These are phyloP conservation scores for Eudorina sp. DNA, from an alignment of 139 green algal species.

Conservation along the genomic window DNA sequence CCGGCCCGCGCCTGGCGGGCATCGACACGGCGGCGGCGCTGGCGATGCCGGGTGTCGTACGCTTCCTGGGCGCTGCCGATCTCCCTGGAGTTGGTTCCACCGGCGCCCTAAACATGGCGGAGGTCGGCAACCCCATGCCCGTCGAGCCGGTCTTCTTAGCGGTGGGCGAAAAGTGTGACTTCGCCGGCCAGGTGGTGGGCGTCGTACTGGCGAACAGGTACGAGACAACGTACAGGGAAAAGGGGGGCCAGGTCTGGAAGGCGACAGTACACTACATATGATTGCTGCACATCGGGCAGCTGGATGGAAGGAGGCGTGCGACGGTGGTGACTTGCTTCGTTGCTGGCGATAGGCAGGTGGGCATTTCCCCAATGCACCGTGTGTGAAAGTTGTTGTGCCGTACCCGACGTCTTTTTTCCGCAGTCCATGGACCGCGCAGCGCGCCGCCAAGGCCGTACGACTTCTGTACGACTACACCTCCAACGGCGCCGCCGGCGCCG, in stretches of 20 bases:
- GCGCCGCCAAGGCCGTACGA: background rate
- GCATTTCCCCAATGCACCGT: too few species aligned
- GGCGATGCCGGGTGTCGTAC: constrained; percentile 56
- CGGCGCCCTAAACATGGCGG: background rate
- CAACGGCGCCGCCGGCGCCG: background rate
- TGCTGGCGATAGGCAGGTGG: too few species aligned
- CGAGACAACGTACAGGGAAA: too few species aligned
- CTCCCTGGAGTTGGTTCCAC: constrained; percentile 49
- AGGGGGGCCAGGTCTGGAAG: too few species aligned
- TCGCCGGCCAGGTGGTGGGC: constrained; percentile 2
- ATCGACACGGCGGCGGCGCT: constrained; percentile 44
- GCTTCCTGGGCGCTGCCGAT: constrained; percentile 61
- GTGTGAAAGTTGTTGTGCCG: too few species aligned
- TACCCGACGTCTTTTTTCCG: too few species aligned
- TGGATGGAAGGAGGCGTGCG: too few species aligned
- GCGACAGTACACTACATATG: too few species aligned
- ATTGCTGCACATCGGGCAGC: too few species aligned
- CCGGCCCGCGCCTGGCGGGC: constrained; percentile 52
- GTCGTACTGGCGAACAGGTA: constrained; percentile 14
- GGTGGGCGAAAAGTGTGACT: background rate
- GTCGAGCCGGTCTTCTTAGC: constrained; percentile 44
- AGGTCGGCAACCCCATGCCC: background rate
- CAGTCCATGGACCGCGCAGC: constrained; percentile 11
- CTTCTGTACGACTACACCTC: background rate
- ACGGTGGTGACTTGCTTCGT: too few species aligned